Evolutionary conservation across 345 rosid genomes (phyloP), one percentile per base, ranked within the genome.

Genomic region (Populus alba): DNA sequence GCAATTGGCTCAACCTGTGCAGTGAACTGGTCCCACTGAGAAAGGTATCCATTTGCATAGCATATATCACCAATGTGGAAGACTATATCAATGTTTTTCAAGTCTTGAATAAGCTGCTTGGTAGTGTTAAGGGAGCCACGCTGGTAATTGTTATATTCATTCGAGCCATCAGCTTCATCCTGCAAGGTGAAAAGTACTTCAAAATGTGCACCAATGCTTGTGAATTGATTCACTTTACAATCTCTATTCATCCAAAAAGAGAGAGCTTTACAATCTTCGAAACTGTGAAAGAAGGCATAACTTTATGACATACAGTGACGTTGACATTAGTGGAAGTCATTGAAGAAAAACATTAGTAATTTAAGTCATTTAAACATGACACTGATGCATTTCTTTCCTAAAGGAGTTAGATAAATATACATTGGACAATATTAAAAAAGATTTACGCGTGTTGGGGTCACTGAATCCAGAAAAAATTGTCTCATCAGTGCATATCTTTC

Each of bases 1-100:
- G 94, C 88, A 82, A 90, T 88, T 6, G 91, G 92, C 75, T 88
- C 97, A 68, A 92, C 66, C 78, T 89, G 94, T 51, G 92, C 89
- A 7, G 86, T 89, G 75, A 92, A 90, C 69, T 92, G 97, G 59
- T 92, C 94, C 94, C 94, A 89, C 33, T 92, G 91, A 10, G 97
- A 92, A 68, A 92, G 75, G 76, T 92, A 92, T 69, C 97, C 94
- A 78, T 83, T 88, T 62, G 94, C 94, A 74, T 90, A 92, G 79
- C 85, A 81, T 41, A 92, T 80, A 74, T 92, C 97, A 76, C 97
- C 92, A 73, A 92, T 90, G 81, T 87, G 97, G 82, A 92, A 90
- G 38, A 89, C 86, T 29, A 86, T 87, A 61, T 90, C 94, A 8
- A 85, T 87, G 47, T 87, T 78, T 67, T 87, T 78, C 67, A 92